Evolutionary conservation across 2,329 filamentous ascomycete genomes (phyloP), one percentile per base, ranked within the genome.

Genomic region (Dothideomycetes sp.): DNA sequence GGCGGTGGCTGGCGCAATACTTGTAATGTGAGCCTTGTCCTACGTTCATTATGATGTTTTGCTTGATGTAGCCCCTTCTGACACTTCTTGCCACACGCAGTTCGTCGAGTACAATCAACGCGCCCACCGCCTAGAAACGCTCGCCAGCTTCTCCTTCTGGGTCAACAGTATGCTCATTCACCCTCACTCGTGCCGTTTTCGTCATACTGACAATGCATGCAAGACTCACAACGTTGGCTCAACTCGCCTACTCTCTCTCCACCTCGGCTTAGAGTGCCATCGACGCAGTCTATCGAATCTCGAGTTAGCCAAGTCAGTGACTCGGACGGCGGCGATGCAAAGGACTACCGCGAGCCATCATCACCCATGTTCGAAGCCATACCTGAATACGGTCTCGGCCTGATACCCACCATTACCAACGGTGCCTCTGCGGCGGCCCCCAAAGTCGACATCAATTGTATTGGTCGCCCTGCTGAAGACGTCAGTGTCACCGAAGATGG

Each of bases 51-150:
- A 11, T 12, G 1, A 2, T 8, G 3, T 2, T 7, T 5, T 7
- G 17, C 4, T n/a, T 19, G 36, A 28, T 41, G 22, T 33, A n/a
- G 23, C 5, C 13, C 11, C 13, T 6, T 20, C 37, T 41, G 22
- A 41, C 18, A 28, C 5, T 30, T 7, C 13, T 6, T 20, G 5
- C 16, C 28, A 10, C 18, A 44, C 17, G 32, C 51, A 86, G 82
- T 95, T 98, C 64, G 82, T 96, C 52, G 91, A 98, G 63, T 98
- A 98, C 58, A 88, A 98, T 62, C 83, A 91, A 57, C 78, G 89
- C 51, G 86, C 87, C 23, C 91, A 98, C 64, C 78, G 82, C 48
- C 66, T 98, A 45, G 79, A 93, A 52, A 89, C 87, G 4, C 73
- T 98, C 40, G 88, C 85, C 11, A 88, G 80, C 58, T 96, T 98